phyloP scores from a whole-genome alignment of 352 stramenopile genomes.

The Plasmopara viticola region DNA sequence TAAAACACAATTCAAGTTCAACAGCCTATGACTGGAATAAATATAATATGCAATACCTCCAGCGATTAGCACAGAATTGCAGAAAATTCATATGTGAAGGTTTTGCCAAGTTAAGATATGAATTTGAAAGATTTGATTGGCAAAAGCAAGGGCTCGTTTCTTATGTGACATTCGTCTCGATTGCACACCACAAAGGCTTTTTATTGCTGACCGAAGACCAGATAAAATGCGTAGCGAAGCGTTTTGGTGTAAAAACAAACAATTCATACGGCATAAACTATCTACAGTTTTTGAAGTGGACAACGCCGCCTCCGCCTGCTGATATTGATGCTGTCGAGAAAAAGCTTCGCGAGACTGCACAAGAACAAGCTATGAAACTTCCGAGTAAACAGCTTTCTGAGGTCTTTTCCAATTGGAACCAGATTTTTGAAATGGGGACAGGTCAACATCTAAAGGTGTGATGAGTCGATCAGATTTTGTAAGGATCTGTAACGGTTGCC shows the following conservation, averaged over 20 bases:
- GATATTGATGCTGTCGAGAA: conserved; percentile 40
- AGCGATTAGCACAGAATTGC: conserved; percentile 45
- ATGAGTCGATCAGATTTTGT: conserved; percentile 40
- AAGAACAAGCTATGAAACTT: conserved; percentile 26
- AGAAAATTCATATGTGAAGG: conserved; percentile 36
- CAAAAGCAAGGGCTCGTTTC: conserved; percentile 36
- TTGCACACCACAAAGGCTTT: conserved; percentile 38
- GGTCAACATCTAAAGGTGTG: conserved; percentile 17
- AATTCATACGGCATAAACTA: conserved; percentile 58
- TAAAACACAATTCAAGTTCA: conserved; percentile 6
- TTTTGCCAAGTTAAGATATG: conserved; percentile 27
- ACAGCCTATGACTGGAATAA: conserved; percentile 23
- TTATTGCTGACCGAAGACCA: conserved; percentile 34
- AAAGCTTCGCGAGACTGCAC: conserved; percentile 41
- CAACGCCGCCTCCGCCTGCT: conserved; percentile 28
- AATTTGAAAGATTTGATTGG: conserved; percentile 72
- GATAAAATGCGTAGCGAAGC: conserved; percentile 41
- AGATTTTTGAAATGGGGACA: conserved; percentile 26
- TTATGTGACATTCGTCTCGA: conserved; percentile 39
- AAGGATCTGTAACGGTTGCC: conserved; percentile 22
- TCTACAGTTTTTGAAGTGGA: conserved; percentile 63
- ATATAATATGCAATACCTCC: conserved; percentile 40
- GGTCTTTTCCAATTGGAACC: conserved; percentile 32
- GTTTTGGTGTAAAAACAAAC: conserved; percentile 43
- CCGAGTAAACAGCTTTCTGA: conserved; percentile 31